Base-by-base conservation (phyloP, 768 basidiomycete species). In the Termitomyces eurrhizus region DNA sequence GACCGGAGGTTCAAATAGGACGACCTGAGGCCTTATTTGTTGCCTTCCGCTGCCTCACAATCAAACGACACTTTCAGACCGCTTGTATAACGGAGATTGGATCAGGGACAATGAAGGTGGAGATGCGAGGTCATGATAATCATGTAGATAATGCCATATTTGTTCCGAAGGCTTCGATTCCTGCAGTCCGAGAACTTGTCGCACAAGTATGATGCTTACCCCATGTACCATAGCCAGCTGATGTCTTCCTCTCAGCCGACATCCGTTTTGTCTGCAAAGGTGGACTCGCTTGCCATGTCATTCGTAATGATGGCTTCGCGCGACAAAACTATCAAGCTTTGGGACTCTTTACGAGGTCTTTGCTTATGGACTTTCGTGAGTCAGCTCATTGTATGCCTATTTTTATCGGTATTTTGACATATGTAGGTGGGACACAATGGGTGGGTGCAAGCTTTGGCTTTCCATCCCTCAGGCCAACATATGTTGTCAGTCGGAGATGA, bases 251-350 rank as follows among this genome's bases (percentile, higher is more conserved):
- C n/a, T 21, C 46, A 64, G 63, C 63, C 58, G 33, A 18, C 42
- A 35, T 56, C 41, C 3, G 59, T 53, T 29, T 39, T 32, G 46
- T 62, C 57, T n/a, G 29, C 62, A 9, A 56, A 42, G 45, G 42
- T 26, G 33, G 59, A 63, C 51, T 49, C 41, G 12, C 46, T 55
- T 18, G 61, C 58, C 62, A 57, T 76, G 66, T 57, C 82, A 12
- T 89, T 81, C 42, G 78, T 83, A 7, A 84, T 82, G n/a, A 89
- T 88, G 0, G 87, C 86, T 0, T 86, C 87, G 18, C 75, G 89
- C 66, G 90, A 92, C 73, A 90, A 88, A 76, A 81, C 79, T 4
- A 85, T 92, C 72, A 85, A 84, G 66, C 70, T 92, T 7, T 92
- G 90, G 90, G 90, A 92, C 64, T 76, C 81, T 0, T 73, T 80